These are phyloP conservation scores for Magnolia officinalis DNA, from an alignment of 164 flowering plant genomes.

Conservation along the genomic window DNA sequence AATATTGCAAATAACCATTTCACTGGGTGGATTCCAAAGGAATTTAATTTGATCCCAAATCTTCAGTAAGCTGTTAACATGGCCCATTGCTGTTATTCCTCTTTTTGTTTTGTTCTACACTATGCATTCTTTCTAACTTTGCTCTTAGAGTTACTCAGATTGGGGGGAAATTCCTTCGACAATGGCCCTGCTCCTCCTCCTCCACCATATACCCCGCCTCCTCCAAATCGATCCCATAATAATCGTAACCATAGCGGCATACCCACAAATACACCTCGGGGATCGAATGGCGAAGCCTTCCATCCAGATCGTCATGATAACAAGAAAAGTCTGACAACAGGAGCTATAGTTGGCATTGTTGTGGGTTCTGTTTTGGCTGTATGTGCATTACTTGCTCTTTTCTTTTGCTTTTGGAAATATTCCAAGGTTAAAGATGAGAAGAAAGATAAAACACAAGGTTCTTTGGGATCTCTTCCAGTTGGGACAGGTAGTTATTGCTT, in stretches of 20 bases:
- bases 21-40: slow-evolving; percentile 85
- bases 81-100: slow-evolving; percentile 1
- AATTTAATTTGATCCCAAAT: slow-evolving; percentile 58
- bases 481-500: slow-evolving; percentile 34
- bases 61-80: slow-evolving; percentile 52
- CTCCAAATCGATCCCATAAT: slow-evolving; percentile 49
- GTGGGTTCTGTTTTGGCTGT: slow-evolving; percentile 42
- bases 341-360: slow-evolving; percentile 61
- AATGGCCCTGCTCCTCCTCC: slow-evolving; percentile 93
- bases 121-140: slow-evolving; percentile 8
- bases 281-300: slow-evolving; percentile 32
- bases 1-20: slow-evolving; percentile 81
- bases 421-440: slow-evolving; percentile 37
- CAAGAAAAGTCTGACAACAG: slow-evolving; percentile 37
- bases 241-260: slow-evolving; percentile 38
- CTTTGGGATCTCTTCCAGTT: slow-evolving; percentile 40
- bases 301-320: slow-evolving; percentile 17
- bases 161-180: slow-evolving; percentile 71
- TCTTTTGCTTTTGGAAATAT: slow-evolving; percentile 40
- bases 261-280: slow-evolving; percentile 23
- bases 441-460: slow-evolving; percentile 36
- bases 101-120: not conserved
- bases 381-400: slow-evolving; percentile 43
- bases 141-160: slow-evolving; percentile 41
- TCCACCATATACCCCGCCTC: slow-evolving; percentile 74